Evolutionary conservation across 352 stramenopile genomes (phyloP).

Genomic region (Phytophthora colocasiae): DNA sequence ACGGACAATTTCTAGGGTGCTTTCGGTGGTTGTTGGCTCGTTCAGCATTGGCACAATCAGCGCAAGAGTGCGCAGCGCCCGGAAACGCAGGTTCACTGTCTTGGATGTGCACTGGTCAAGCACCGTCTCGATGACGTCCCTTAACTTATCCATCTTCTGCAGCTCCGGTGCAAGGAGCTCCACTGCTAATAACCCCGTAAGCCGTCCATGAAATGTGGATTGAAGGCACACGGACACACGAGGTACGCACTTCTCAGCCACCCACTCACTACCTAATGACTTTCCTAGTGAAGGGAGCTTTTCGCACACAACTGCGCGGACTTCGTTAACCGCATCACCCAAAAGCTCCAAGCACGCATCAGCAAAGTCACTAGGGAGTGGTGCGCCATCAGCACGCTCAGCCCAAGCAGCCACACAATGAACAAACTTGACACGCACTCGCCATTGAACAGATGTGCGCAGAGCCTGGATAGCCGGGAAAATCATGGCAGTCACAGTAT

Average conservation of each 20-base stretch:
- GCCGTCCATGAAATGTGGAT: conserved; percentile 73
- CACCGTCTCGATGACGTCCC: conserved; percentile 67
- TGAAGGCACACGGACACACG: conserved; percentile 68
- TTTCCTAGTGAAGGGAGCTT: conserved; percentile 71
- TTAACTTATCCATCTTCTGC: conserved; percentile 73
- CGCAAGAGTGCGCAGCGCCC: conserved; percentile 72
- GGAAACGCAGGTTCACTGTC: conserved; percentile 85
- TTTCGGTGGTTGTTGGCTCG: conserved; percentile 68
- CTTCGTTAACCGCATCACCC: conserved; percentile 73
- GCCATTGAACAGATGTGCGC: conserved; percentile 75
- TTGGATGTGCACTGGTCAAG: conserved; percentile 81
- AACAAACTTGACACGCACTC: conserved; percentile 87
- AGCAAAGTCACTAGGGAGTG: conserved; percentile 72
- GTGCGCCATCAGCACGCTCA: conserved; percentile 63
- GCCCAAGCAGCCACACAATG: conserved; percentile 86
- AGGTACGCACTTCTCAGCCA: conserved; percentile 72
- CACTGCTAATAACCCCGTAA: conserved; percentile 76
- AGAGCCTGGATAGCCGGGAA: conserved; percentile 76
- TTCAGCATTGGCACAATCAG: conserved; percentile 75
- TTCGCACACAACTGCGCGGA: conserved; percentile 67
- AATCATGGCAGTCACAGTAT: conserved; percentile 74
- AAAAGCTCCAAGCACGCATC: conserved; percentile 76
- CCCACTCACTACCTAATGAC: conserved; percentile 81
- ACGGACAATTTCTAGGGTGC: conserved; percentile 80
- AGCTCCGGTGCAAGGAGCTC: conserved; percentile 70